These are phyloP conservation scores for Aureobasidium musti DNA, from an alignment of 2,329 filamentous ascomycete species.

Conservation along the genomic window DNA sequence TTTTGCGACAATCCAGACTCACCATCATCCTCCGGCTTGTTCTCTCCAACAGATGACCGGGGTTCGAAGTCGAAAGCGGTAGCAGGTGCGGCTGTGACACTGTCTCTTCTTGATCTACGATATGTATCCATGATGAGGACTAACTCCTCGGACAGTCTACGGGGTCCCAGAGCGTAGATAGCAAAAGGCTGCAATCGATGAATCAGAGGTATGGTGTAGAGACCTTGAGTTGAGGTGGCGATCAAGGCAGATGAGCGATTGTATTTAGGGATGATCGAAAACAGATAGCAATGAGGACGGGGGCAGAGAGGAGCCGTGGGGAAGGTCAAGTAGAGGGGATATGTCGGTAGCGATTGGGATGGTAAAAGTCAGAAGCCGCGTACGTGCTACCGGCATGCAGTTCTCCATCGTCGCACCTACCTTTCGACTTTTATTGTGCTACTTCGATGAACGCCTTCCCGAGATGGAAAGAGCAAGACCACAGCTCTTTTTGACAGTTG, in stretches of 20 bases:
- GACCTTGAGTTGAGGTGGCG: not conserved
- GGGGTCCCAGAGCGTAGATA: not conserved
- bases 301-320: not conserved
- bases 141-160: no score
- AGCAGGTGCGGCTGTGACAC: not conserved
- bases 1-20: not conserved
- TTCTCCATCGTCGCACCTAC: constrained; percentile 13
- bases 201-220: not conserved
- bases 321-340: not conserved
- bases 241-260: not conserved
- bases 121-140: not conserved
- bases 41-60: not conserved
- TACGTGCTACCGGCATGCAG: not conserved
- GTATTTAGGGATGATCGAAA: not conserved
- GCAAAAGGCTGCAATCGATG: not conserved
- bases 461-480: not conserved
- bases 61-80: not conserved
- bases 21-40: not conserved
- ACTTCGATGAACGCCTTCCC: not conserved
- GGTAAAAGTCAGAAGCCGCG: not conserved
- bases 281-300: not conserved
- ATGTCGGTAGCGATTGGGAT: not conserved
- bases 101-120: constrained; percentile 6
- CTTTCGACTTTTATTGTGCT: not conserved
- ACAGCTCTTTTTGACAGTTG: no score